Evolutionary conservation across 2,329 filamentous ascomycete species (phyloP), one percentile per base, ranked within the genome.

Genomic region (Gremmenia infestans): DNA sequence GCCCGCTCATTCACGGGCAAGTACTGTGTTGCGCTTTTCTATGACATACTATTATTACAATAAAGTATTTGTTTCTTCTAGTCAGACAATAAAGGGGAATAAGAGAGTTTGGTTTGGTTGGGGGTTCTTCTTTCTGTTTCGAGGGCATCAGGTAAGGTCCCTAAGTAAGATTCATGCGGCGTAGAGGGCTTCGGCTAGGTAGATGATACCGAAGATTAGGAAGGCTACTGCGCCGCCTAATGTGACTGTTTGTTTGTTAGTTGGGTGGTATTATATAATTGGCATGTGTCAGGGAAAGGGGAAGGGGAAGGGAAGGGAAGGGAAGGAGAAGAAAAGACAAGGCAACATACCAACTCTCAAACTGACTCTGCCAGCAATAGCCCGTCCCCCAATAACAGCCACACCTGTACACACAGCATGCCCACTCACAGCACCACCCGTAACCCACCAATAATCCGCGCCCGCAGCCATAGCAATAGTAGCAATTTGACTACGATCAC

Each of bases 371-470:
- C 94, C 94, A 43, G 94, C 94, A 72, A 99, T 89, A 51, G 94
- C 93, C 66, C 91, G 82, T 11, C 94, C 94, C 45, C 94, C 94
- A 58, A 99, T 80, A 40, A 99, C 94, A 43, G 94, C 94, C 22
- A 91, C 86, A 48, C 89, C 87, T 6, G 94, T 97, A 76, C 94
- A 99, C 62, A 93, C 83, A 47, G 83, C 88, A 72, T 99, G 94
- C 9, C 94, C 94, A 48, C 83, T 79, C 37, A 94, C 83, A 1
- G 94, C 93, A 56, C 94, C 94, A 48, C 91, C 78, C 4, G 91
- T 97, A 37, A 99, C 94, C 89, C 91, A 97, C 93, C 93, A 97
- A 73, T 97, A 99, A 71, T 99, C 94, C 72, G 96, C 90, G 19
- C 94, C 94, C 36, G 94, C 93, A 50, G 94, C 94, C 94, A 99